Percentiles rank a stretch among this genome's conserved stretches.
Conservation (phyloP, 2,329 filamentous ascomycete species). For the Ascocoryne sarcoides region DNA sequence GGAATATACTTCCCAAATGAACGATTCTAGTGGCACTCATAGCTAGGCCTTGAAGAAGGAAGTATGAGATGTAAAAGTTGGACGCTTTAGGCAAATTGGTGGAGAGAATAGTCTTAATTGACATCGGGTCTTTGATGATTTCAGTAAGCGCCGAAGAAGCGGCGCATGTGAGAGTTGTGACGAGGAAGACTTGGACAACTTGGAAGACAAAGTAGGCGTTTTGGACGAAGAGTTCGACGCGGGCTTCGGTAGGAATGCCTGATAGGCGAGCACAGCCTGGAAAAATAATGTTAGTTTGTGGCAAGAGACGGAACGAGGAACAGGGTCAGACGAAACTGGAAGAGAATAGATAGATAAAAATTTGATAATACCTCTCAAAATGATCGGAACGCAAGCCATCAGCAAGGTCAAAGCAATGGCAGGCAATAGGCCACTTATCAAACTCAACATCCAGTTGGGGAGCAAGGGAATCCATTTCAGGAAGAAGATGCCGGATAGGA, state of each 20-base stretch:
- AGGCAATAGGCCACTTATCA: conserved; percentile 55
- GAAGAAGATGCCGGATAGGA: conserved; percentile 43
- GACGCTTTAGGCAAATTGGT: conserved; percentile 51
- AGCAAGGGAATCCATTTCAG: conserved; percentile 49
- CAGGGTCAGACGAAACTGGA: neutral
- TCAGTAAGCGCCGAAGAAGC: conserved; percentile 44
- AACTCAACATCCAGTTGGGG: conserved; percentile 45
- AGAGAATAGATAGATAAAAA: neutral
- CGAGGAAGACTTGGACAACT: conserved; percentile 58
- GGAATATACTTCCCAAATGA: conserved; percentile 48
- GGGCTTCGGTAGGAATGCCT: conserved; percentile 48
- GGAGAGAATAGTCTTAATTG: conserved; percentile 42
- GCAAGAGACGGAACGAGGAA: no score
- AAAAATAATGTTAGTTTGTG: no score
- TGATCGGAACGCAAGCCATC: conserved; percentile 50
- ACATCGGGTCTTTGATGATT: conserved; percentile 41
- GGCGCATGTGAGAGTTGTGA: conserved; percentile 47
- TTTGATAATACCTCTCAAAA: conserved; percentile 44
- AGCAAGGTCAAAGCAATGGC: conserved; percentile 50
- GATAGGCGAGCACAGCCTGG: conserved; percentile 48
- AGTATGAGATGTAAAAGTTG: conserved; percentile 62
- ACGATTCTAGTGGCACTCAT: conserved; percentile 51
- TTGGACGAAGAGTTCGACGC: conserved; percentile 53
- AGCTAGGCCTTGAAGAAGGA: conserved; percentile 56
- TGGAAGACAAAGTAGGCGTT: conserved; percentile 57